Conservation (phyloP, 1,139 yeast species). For the Candida sojae region DNA sequence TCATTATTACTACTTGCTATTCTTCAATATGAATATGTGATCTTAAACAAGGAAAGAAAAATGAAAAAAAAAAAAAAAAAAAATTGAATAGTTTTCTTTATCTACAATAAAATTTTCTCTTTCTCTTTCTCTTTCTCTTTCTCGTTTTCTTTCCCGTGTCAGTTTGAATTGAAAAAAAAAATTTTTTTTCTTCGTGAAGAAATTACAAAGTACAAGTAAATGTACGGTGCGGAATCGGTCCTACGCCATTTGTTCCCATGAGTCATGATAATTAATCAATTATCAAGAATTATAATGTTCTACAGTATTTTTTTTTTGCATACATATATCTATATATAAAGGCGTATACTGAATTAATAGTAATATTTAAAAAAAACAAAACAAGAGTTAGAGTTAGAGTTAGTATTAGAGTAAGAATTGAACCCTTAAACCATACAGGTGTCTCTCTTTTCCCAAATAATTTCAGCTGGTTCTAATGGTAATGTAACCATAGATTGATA, state of each 20-base stretch:
- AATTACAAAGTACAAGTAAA: too few relatives aligned
- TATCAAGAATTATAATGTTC: not conserved
- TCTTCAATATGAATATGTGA: too few relatives aligned
- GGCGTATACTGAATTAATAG: not conserved
- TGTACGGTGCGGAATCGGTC: not conserved
- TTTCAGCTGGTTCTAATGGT: conserved; percentile 76
- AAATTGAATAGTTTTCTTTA: too few relatives aligned
- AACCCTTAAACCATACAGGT: conserved; percentile 29
- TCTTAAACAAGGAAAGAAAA: not conserved
- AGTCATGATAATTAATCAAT: too few relatives aligned
- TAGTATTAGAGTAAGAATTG: too few relatives aligned
- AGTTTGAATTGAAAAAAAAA: too few relatives aligned
- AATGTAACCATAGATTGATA: conserved; percentile 92
- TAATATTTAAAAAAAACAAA: not conserved
- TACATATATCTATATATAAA: not conserved
- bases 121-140: too few relatives aligned
- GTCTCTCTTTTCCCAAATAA: conserved; percentile 72
- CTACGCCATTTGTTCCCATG: too few relatives aligned
- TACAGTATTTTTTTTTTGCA: not conserved
- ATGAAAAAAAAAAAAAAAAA: not conserved
- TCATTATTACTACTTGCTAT: not conserved
- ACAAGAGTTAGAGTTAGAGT: too few relatives aligned
- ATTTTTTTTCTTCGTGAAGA: too few relatives aligned
- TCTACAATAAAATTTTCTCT: too few relatives aligned
- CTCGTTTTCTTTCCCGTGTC: too few relatives aligned